A percentile compares a stretch with the other conserved stretches of the same genome.
phyloP scores from a whole-genome alignment of 2,329 filamentous ascomycete genomes.

The Paracamarosporium sp. region DNA sequence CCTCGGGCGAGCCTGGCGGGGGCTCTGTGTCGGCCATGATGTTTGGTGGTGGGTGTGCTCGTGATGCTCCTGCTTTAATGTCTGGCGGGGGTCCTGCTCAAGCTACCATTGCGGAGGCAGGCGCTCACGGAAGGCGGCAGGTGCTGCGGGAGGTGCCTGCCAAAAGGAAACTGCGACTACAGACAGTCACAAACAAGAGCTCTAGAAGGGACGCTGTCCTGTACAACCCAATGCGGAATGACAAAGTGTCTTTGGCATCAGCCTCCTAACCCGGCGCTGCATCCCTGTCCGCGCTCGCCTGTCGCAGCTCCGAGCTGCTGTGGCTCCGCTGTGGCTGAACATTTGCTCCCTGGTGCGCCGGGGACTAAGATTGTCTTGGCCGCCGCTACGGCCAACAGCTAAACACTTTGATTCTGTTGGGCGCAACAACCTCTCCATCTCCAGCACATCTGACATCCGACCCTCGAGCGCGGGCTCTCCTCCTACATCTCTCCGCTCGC shows the following conservation, averaged over 20 bases:
- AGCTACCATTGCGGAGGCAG: conserved; percentile 32
- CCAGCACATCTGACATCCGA: conserved; percentile 17
- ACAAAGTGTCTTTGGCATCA: conserved; percentile 38
- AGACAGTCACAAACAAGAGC: not conserved
- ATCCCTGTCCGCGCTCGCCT: conserved; percentile 18
- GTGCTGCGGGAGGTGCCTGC: conserved; percentile 12
- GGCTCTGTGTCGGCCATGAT: conserved; percentile 44
- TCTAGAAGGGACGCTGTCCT: not conserved
- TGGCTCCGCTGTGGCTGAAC: conserved; percentile 1
- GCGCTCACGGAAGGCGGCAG: conserved; percentile 11
- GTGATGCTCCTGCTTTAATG: conserved; percentile 23
- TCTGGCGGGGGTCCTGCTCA: conserved; percentile 24
- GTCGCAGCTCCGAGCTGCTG: conserved; percentile 12
- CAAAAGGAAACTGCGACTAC: conserved; percentile 4
- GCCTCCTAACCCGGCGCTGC: conserved; percentile 29
- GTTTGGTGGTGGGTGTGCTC: conserved; percentile 16
- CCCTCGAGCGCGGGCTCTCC: conserved; percentile 27
- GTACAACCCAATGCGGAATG: conserved; percentile 13
- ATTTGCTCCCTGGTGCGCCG: conserved; percentile 3
- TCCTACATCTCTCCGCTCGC: conserved; percentile 25
- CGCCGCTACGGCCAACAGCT: conserved; percentile 23
- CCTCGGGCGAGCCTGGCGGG: conserved; percentile 17
- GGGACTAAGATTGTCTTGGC: conserved; percentile 6
- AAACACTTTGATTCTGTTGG: conserved; percentile 40
- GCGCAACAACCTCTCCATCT: conserved; percentile 29